Evolutionary conservation across 2,329 filamentous ascomycete genomes (phyloP).

Genomic region (Venturia effusa): DNA sequence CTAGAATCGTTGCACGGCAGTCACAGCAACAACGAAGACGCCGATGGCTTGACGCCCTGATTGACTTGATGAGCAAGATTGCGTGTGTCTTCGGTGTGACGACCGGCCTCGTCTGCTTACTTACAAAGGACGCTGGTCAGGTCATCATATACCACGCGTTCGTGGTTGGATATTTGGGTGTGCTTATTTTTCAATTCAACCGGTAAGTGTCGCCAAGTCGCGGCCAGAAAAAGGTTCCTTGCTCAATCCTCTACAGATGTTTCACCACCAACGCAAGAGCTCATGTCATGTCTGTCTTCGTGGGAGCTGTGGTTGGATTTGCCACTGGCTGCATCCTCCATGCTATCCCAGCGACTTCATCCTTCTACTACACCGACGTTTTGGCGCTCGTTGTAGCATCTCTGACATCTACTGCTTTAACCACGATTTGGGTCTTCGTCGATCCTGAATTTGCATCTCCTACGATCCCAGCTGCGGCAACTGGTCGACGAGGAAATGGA

Average conservation of each 20-base stretch:
- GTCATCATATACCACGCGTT: neutral
- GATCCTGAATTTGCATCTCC: neutral
- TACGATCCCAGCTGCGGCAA: neutral
- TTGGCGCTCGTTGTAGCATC: slow-evolving; percentile 39
- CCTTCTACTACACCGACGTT: slow-evolving; percentile 32
- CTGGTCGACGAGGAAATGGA: neutral
- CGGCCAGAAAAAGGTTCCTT: neutral
- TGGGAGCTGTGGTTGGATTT: neutral
- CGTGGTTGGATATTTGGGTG: neutral
- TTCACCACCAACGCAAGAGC: neutral
- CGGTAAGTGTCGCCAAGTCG: neutral
- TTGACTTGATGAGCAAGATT: neutral
- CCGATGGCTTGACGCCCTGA: neutral
- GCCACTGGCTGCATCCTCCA: neutral
- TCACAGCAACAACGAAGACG: slow-evolving; percentile 2
- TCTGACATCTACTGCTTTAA: slow-evolving; percentile 40
- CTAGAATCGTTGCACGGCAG: neutral
- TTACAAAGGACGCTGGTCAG: neutral
- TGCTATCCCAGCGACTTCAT: neutral
- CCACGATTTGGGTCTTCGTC: neutral
- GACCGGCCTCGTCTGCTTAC: neutral
- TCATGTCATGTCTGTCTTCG: neutral
- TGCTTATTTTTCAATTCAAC: slow-evolving; percentile 1
- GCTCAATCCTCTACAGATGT: neutral
- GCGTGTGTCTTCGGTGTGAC: slow-evolving; percentile 1